Percentiles rank a stretch among this genome's conserved stretches.
Evolutionary conservation across 2,329 filamentous ascomycete species (phyloP).

Genomic region (Claviceps quebecensis): DNA sequence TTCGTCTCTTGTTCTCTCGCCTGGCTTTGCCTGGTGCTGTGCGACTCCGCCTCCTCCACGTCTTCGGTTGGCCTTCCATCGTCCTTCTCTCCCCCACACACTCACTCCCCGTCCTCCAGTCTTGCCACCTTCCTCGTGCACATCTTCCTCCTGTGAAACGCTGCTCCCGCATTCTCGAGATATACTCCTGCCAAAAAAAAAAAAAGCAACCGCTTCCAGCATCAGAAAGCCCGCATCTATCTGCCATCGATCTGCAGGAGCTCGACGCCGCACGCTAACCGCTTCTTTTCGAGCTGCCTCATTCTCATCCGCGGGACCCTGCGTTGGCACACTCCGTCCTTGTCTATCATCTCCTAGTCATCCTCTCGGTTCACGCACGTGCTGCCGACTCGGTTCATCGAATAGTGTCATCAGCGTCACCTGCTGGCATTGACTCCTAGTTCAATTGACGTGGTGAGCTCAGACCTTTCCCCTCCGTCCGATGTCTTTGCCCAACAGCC

Average conservation of each 20-base stretch:
- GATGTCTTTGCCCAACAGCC: no score
- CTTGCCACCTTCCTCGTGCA: background rate
- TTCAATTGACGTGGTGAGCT: background rate
- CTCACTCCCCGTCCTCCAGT: background rate
- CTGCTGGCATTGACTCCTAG: no score
- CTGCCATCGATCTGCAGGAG: no score
- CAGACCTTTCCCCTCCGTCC: background rate
- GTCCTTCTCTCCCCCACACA: background rate
- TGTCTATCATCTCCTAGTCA: background rate
- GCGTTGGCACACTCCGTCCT: constrained; percentile 2
- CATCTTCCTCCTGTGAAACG: background rate
- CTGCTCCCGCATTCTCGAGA: background rate
- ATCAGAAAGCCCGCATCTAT: no score
- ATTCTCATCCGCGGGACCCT: background rate
- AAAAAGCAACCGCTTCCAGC: no score
- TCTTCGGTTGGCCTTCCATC: background rate
- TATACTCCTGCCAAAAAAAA: no score
- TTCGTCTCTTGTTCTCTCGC: background rate
- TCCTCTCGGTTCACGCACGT: background rate
- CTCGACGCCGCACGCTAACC: background rate
- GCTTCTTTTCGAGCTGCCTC: background rate
- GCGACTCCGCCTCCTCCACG: background rate
- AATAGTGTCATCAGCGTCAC: background rate
- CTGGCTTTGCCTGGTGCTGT: background rate
- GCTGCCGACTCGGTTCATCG: background rate